A percentile compares a stretch with the other conserved stretches of the same genome.
Conservation (phyloP, 2,329 filamentous ascomycete genomes). For the Fusarium luffae region DNA sequence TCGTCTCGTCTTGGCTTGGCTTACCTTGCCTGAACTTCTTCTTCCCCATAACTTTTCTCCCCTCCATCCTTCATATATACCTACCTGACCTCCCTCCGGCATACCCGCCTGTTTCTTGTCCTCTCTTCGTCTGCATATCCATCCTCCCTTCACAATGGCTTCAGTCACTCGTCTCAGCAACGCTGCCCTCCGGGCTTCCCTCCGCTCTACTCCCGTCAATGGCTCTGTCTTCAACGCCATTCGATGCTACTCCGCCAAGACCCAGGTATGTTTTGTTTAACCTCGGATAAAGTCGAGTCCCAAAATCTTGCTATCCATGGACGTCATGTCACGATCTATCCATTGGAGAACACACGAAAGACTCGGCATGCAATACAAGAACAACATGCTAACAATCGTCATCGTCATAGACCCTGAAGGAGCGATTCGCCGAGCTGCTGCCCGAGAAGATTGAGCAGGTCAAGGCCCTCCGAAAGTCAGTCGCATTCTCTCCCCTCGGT, state of each 20-base stretch:
- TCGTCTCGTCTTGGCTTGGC: slow-evolving; percentile 8
- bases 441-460: slow-evolving; percentile 99
- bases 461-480: slow-evolving; percentile 97
- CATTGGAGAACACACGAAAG: background rate
- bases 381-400: slow-evolving; percentile 12
- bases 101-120: slow-evolving; percentile 47
- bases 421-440: slow-evolving; percentile 95
- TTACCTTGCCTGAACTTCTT: slow-evolving; percentile 50
- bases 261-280: slow-evolving; percentile 75
- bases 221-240: slow-evolving; percentile 82
- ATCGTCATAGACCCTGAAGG: slow-evolving; percentile 83
- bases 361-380: background rate
- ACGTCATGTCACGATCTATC: slow-evolving; percentile 8
- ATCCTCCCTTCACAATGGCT: slow-evolving; percentile 71
- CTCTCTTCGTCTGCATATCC: slow-evolving; percentile 45
- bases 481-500: slow-evolving; percentile 41
- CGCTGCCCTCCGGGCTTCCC: slow-evolving; percentile 81
- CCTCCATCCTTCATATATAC: slow-evolving; percentile 47
- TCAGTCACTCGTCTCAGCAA: slow-evolving; percentile 84
- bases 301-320: slow-evolving; percentile 12
- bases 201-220: slow-evolving; percentile 74
- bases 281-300: slow-evolving; percentile 13
- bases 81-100: slow-evolving; percentile 51
- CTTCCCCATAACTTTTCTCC: slow-evolving; percentile 44
- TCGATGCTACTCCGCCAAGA: slow-evolving; percentile 94